These are phyloP conservation scores for Irpex rosettiformis DNA, from an alignment of 1,284 basidiomycete species.

Conservation along the genomic window DNA sequence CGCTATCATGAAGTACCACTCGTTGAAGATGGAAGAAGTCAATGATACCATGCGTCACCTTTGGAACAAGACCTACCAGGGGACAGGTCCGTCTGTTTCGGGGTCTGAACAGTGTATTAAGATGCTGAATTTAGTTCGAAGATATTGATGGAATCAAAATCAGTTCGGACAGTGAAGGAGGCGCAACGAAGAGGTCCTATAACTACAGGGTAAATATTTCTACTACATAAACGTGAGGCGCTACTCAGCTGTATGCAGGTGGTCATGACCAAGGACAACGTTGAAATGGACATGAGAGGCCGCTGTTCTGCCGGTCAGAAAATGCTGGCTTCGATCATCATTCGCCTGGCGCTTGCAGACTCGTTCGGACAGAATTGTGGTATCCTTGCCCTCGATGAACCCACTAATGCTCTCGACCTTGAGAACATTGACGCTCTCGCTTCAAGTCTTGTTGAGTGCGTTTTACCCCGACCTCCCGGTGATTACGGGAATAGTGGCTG, in stretches of 20 bases:
- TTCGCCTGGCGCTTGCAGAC: conserved; percentile 95
- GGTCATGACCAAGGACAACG: conserved; percentile 98
- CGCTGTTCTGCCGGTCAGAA: conserved; percentile 98
- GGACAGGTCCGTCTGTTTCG: conserved; percentile 65
- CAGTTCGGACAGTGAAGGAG: conserved; percentile 89
- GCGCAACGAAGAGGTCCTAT: conserved; percentile 86
- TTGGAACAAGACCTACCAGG: conserved; percentile 99
- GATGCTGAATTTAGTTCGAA: conserved; percentile 26
- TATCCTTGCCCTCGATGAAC: conserved; percentile 96
- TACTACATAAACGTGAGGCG: conserved; percentile 1
- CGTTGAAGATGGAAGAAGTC: conserved; percentile 99
- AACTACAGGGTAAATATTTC: conserved; percentile 80
- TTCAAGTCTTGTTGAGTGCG: conserved; percentile 87
- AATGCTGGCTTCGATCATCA: conserved; percentile 98
- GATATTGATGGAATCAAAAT: conserved; percentile 99
- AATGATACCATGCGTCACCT: conserved; percentile 95
- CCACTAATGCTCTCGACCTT: conserved; percentile 94
- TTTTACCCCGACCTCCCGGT: conserved; percentile 17
- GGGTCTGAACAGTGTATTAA: not conserved
- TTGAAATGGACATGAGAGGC: conserved; percentile 99
- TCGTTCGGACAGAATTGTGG: conserved; percentile 98
- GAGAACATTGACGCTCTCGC: conserved; percentile 97
- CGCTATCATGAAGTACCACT: conserved; percentile 97
- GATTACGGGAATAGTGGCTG: not conserved
- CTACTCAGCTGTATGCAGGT: conserved; percentile 50